Conservation (phyloP, 768 basidiomycete genomes). For the Cyclocybe cylindracea region DNA sequence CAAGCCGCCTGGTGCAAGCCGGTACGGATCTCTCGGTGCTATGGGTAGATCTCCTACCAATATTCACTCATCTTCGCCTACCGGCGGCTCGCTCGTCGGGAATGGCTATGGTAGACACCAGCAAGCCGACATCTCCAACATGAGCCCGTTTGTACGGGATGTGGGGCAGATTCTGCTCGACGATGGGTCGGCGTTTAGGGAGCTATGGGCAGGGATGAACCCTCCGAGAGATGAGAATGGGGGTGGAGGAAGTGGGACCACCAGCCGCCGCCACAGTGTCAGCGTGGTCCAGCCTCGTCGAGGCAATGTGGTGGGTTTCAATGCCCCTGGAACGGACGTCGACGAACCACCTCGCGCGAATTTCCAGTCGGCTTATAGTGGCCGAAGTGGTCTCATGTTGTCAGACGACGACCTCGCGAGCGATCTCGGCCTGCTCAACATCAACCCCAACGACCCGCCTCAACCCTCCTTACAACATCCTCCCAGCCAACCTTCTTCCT, state of each 20-base stretch:
- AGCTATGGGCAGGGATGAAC: conserved; percentile 75
- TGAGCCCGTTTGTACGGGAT: conserved; percentile 85
- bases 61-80: conserved; percentile 49
- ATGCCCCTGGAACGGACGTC: conserved; percentile 49
- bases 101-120: conserved; percentile 48
- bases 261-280: conserved; percentile 81
- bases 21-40: conserved; percentile 64
- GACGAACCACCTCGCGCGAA: conserved; percentile 35
- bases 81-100: conserved; percentile 38
- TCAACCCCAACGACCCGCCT: conserved; percentile 46
- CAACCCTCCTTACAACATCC: conserved; percentile 49
- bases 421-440: conserved; percentile 63
- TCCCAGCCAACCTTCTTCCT: conserved; percentile 70
- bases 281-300: conserved; percentile 78
- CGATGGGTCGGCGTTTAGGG: conserved; percentile 70
- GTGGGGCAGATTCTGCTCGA: conserved; percentile 77
- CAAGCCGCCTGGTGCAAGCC: conserved; percentile 60
- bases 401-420: conserved; percentile 81
- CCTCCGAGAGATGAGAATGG: conserved; percentile 65
- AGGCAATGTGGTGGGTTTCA: conserved; percentile 68
- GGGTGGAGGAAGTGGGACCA: conserved; percentile 72
- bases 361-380: conserved; percentile 32
- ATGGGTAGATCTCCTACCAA: conserved; percentile 57
- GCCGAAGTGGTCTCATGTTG: conserved; percentile 64
- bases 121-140: conserved; percentile 66